Evolutionary conservation across 257 asterid species (phyloP), one percentile per base, ranked within the genome.

Genomic region (Lycium barbarum): DNA sequence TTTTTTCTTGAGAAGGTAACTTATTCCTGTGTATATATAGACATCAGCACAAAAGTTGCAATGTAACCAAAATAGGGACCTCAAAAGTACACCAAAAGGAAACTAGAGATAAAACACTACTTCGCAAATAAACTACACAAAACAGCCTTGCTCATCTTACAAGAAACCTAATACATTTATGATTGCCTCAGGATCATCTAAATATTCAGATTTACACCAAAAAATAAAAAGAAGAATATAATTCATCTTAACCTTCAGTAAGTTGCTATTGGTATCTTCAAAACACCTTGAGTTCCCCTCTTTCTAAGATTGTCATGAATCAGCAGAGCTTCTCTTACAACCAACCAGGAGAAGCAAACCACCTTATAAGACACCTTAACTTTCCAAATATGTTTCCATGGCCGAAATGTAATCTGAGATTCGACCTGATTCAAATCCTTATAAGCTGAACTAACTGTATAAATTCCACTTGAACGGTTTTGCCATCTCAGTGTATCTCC

Each of bases 211-310:
- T 67, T 67, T 67, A 35, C 74, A 67, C 74, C 11, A 3, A 35
- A 33, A 67, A 67, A 35, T 67, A 35, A 18, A 14, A 67, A 67
- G 73, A 66, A 66, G 74, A 67, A 67, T 67, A 67, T 49, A 35
- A 35, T 67, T 40, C 49, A 35, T 67, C 74, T 67, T 67, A 66
- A 66, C 33, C 38, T 66, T 17, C 38, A 12, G 45, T 66, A 12
- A 65, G 33, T 66, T 66, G 73, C 45, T 66, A 33, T n/a, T 33
- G 26, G 45, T 33, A 33, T 66, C 5, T 33, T 33, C 45, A 11
- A 14, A 66, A 67, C 49, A 67, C 74, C 74, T 67, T 7, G 74
- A 35, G 74, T 67, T 67, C 20, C 74, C 74, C 74, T 67, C 74
- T 67, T 66, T 67, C 47, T 35, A 35, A 43, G 74, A 35, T 36